These are phyloP conservation scores for Umbelopsis sp. DNA, from an alignment of 192 early-diverging fungal species.

Conservation along the genomic window DNA sequence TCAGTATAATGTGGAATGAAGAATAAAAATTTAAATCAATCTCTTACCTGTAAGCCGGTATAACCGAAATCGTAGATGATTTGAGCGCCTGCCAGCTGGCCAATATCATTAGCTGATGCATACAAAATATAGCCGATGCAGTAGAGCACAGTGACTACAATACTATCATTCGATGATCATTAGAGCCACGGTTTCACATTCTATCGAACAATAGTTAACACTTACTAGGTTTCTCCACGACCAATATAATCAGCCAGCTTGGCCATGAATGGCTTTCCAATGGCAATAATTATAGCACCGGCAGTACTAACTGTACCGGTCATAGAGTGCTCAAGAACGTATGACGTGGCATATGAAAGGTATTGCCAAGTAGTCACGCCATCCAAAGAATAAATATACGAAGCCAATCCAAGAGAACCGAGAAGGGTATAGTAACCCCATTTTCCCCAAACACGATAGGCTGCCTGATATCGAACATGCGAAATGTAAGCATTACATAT, in stretches of 20 bases:
- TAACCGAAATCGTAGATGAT: constrained; percentile 27
- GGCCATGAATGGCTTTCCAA: constrained; percentile 4
- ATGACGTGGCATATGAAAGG: constrained; percentile 15
- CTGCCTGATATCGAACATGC: neutral
- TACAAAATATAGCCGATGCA: neutral
- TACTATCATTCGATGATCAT: neutral
- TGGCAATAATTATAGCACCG: constrained; percentile 14
- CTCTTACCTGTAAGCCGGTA: constrained; percentile 1
- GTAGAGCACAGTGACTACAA: constrained; percentile 16
- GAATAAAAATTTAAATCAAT: neutral
- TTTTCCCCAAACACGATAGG: neutral
- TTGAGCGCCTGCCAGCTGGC: constrained; percentile 14
- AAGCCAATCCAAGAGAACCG: neutral
- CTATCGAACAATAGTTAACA: constrained; percentile 9
- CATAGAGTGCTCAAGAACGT: constrained; percentile 11
- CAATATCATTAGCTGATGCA: neutral
- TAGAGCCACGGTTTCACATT: neutral
- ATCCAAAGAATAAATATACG: constrained; percentile 1
- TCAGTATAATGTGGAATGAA: neutral
- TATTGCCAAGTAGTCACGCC: neutral
- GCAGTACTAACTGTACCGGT: constrained; percentile 11
- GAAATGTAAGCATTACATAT: neutral
- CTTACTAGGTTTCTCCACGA: constrained; percentile 8
- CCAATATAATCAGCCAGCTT: constrained; percentile 28
- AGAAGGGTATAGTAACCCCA: neutral